These are phyloP conservation scores for Venturia effusa DNA, from an alignment of 2,329 filamentous ascomycete genomes.

Conservation along the genomic window DNA sequence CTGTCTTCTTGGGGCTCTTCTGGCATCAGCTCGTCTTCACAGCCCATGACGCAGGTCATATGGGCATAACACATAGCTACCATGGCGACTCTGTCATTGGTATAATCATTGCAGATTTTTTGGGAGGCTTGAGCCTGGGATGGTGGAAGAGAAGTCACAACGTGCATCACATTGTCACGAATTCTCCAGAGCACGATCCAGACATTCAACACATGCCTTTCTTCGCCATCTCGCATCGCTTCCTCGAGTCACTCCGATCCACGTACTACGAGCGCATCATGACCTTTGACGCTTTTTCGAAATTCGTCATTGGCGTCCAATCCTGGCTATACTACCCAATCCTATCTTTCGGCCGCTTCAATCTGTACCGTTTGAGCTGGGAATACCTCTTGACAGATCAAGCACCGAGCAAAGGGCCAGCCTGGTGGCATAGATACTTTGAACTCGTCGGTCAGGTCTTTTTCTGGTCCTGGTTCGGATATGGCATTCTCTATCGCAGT, in stretches of 20 bases:
- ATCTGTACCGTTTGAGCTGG: slow-evolving; percentile 59
- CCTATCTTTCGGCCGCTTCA: slow-evolving; percentile 59
- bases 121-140: slow-evolving; percentile 79
- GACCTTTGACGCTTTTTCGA: slow-evolving; percentile 50
- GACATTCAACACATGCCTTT: slow-evolving; percentile 73
- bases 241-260: slow-evolving; percentile 52
- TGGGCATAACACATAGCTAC: slow-evolving; percentile 92
- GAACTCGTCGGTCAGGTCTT: slow-evolving; percentile 52
- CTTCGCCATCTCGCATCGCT: slow-evolving; percentile 55
- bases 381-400: slow-evolving; percentile 47
- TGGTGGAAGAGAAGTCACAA: slow-evolving; percentile 99
- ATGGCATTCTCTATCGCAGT: slow-evolving; percentile 48
- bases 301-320: slow-evolving; percentile 50
- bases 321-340: slow-evolving; percentile 59
- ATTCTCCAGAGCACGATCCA: slow-evolving; percentile 88
- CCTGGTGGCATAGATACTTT: slow-evolving; percentile 57
- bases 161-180: slow-evolving; percentile 93
- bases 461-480: slow-evolving; percentile 61
- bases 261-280: slow-evolving; percentile 57
- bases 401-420: slow-evolving; percentile 47
- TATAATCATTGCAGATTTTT: slow-evolving; percentile 79
- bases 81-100: slow-evolving; percentile 74
- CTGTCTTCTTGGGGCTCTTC: slow-evolving; percentile 64
- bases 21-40: slow-evolving; percentile 96
- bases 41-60: slow-evolving; percentile 91